Evolutionary conservation across 169 alveolate species (phyloP).

Genomic region (Hammondia hammondi): DNA sequence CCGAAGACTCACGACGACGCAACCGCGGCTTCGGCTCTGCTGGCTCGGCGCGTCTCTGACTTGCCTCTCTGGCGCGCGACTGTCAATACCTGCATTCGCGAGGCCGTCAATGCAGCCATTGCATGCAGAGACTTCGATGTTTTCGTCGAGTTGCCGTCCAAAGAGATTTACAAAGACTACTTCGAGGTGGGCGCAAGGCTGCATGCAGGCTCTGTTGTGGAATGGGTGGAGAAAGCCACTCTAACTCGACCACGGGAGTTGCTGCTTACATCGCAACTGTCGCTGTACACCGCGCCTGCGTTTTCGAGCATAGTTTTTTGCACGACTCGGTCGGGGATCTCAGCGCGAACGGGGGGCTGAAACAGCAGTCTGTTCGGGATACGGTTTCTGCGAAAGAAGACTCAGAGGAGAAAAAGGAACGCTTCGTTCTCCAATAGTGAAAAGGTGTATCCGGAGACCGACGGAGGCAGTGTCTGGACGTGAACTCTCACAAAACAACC

Average conservation of each 20-base stretch:
- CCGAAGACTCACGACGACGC: not conserved
- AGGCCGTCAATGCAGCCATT: conserved; percentile 48
- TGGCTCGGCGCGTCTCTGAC: not conserved
- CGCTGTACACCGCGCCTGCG: not conserved
- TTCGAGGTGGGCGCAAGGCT: conserved; percentile 44
- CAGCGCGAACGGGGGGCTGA: no score
- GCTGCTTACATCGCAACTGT: not conserved
- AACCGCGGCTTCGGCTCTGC: not conserved
- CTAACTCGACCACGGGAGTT: no score
- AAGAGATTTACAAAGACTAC: conserved; percentile 52
- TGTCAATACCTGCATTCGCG: conserved; percentile 30
- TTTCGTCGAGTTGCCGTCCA: conserved; percentile 58
- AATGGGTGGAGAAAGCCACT: no score
- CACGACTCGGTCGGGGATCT: no score
- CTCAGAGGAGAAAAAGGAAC: no score
- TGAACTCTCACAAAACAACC: no score
- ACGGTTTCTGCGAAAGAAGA: no score
- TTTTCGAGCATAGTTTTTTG: no score
- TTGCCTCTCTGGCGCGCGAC: not conserved
- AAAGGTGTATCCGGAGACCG: no score
- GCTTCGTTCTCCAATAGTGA: no score
- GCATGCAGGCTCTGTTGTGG: not conserved
- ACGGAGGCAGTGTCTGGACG: no score
- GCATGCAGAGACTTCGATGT: conserved; percentile 21
- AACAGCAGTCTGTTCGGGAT: no score